phyloP scores from a whole-genome alignment of 2,329 filamentous ascomycete species.

The Ophiostoma triangulosporum region DNA sequence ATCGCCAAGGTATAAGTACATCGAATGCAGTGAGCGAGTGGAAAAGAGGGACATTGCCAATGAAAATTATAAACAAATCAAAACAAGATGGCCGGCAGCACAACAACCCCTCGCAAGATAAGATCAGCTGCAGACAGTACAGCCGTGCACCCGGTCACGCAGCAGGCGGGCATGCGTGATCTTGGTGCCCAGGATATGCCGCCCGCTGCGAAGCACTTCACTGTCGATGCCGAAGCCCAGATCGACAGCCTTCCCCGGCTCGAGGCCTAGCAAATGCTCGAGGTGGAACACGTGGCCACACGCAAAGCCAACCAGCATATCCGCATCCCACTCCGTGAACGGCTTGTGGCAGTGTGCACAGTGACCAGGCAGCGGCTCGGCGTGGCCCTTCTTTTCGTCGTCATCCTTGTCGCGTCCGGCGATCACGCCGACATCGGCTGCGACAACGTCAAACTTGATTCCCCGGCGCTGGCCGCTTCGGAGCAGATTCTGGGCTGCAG shows the following conservation, averaged over 20 bases:
- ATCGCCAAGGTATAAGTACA: slow-evolving; percentile 1
- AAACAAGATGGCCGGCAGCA: background rate
- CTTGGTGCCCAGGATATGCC: slow-evolving; percentile 66
- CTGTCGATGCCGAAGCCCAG: slow-evolving; percentile 29
- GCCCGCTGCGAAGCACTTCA: slow-evolving; percentile 25
- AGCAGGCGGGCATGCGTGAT: slow-evolving; percentile 74
- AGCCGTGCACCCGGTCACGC: slow-evolving; percentile 55
- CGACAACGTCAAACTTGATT: slow-evolving; percentile 72
- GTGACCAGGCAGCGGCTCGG: slow-evolving; percentile 34
- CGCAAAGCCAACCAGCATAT: slow-evolving; percentile 66
- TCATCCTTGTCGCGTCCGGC: slow-evolving; percentile 13
- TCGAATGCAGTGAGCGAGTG: background rate
- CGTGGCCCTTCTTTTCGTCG: slow-evolving; percentile 2
- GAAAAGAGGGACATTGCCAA: background rate
- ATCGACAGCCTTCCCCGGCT: slow-evolving; percentile 26
- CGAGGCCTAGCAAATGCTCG: slow-evolving; percentile 49
- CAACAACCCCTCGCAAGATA: background rate
- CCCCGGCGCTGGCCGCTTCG: slow-evolving; percentile 68
- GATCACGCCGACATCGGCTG: slow-evolving; percentile 16
- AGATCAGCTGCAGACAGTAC: slow-evolving; percentile 37
- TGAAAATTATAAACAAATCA: background rate
- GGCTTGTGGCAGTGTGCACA: slow-evolving; percentile 44
- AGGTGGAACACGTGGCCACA: slow-evolving; percentile 76
- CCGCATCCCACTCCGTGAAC: slow-evolving; percentile 48
- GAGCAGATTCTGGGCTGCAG: slow-evolving; percentile 65